Conservation (phyloP, 805 yeast species). For the Suhomyces canberraensis region DNA sequence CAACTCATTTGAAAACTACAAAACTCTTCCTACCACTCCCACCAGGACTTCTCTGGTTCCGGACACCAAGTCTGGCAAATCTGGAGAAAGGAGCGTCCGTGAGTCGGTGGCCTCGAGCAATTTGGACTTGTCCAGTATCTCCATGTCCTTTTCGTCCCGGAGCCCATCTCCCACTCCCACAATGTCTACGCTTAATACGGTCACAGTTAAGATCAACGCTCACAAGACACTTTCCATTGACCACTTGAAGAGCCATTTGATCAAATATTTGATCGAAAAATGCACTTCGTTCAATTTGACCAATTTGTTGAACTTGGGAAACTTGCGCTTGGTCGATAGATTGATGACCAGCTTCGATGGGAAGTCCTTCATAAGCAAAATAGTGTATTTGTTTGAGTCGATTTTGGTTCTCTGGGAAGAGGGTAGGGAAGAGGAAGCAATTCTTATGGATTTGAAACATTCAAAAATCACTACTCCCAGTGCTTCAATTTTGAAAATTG, state of each 20-base stretch:
- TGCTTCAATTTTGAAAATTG: conserved; percentile 22
- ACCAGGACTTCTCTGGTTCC: background rate
- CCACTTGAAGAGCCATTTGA: conserved; percentile 24
- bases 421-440: conserved; percentile 3
- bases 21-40: too few species aligned
- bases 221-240: conserved; percentile 23
- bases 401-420: conserved; percentile 26
- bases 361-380: conserved; percentile 6
- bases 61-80: background rate
- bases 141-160: background rate
- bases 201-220: conserved; percentile 12
- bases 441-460: conserved; percentile 10
- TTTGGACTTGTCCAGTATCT: background rate
- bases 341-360: conserved; percentile 22
- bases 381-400: conserved; percentile 34
- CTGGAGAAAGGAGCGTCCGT: background rate
- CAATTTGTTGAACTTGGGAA: conserved; percentile 29
- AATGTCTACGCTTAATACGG: conserved; percentile 5
- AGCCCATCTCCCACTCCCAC: conserved; percentile 8
- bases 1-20: background rate
- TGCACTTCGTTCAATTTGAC: conserved; percentile 23
- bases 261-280: conserved; percentile 25
- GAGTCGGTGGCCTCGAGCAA: background rate
- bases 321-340: conserved; percentile 34
- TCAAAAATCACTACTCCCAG: conserved; percentile 15